phyloP scores from a whole-genome alignment of 371 early-diverging fungal genomes.

The Lichtheimia ornata region DNA sequence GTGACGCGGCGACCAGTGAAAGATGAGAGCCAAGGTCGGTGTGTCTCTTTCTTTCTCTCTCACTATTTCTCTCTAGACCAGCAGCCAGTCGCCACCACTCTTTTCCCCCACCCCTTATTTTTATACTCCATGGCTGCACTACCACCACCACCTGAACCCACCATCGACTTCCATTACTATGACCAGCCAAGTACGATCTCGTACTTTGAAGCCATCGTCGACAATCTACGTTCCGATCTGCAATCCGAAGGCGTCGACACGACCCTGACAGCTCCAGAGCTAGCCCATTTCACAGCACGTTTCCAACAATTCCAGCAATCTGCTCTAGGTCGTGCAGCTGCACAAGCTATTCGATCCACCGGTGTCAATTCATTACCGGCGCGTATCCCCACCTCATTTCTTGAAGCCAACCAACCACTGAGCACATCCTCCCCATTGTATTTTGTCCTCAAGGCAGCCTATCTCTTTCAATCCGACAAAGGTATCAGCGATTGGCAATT shows the following conservation, averaged over 20 bases:
- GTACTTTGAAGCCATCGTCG: slow-evolving; percentile 53
- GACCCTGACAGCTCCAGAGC: slow-evolving; percentile 53
- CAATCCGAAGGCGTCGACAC: slow-evolving; percentile 38
- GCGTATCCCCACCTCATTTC: slow-evolving; percentile 57
- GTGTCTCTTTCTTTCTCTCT: too few relatives aligned
- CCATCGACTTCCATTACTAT: slow-evolving; percentile 49
- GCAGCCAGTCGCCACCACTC: not conserved
- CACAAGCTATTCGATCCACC: slow-evolving; percentile 21
- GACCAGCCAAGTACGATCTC: slow-evolving; percentile 55
- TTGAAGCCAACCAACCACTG: slow-evolving; percentile 33
- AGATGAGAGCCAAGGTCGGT: too few relatives aligned
- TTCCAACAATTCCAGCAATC: slow-evolving; percentile 67
- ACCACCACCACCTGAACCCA: slow-evolving; percentile 20
- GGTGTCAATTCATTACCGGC: slow-evolving; percentile 9
- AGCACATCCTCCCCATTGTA: slow-evolving; percentile 42
- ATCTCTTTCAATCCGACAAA: slow-evolving; percentile 48
- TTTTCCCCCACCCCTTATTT: not conserved
- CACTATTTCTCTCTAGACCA: too few relatives aligned
- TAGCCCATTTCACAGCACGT: slow-evolving; percentile 56
- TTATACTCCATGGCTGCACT: slow-evolving; percentile 20
- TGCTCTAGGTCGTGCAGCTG: slow-evolving; percentile 43
- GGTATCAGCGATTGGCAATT: slow-evolving; percentile 61
- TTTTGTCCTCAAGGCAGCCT: slow-evolving; percentile 55
- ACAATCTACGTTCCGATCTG: slow-evolving; percentile 47
- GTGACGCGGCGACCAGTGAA: too few relatives aligned